Evolutionary conservation across 2,329 filamentous ascomycete species (phyloP).

Genomic region (Exophiala oligosperma): DNA sequence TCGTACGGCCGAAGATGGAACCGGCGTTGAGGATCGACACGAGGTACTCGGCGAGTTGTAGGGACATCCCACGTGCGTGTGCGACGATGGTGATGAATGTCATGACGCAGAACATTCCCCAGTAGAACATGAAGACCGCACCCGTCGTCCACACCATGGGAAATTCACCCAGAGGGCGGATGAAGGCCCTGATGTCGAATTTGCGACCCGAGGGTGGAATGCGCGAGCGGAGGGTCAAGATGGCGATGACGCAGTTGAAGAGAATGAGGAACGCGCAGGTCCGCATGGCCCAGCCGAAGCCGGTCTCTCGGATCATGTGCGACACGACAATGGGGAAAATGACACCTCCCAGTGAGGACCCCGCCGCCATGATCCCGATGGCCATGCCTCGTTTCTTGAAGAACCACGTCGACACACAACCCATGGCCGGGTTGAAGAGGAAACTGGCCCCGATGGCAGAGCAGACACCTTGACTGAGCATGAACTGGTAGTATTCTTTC

Average conservation of each 20-base stretch:
- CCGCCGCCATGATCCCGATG: slow-evolving; percentile 55
- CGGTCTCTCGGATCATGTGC: slow-evolving; percentile 53
- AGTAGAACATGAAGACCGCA: slow-evolving; percentile 32
- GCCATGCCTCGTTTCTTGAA: slow-evolving; percentile 52
- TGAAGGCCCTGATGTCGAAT: slow-evolving; percentile 35
- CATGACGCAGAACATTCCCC: slow-evolving; percentile 34
- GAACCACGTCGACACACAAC: slow-evolving; percentile 54
- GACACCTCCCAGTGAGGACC: slow-evolving; percentile 58
- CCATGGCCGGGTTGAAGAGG: slow-evolving; percentile 48
- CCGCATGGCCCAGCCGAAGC: slow-evolving; percentile 60
- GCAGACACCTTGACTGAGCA: slow-evolving; percentile 57
- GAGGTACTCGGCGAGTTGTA: slow-evolving; percentile 29
- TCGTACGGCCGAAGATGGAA: slow-evolving; percentile 55
- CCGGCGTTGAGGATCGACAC: slow-evolving; percentile 33
- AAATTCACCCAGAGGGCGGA: slow-evolving; percentile 31
- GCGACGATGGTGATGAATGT: slow-evolving; percentile 28
- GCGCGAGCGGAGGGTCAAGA: slow-evolving; percentile 54
- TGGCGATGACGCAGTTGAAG: slow-evolving; percentile 54
- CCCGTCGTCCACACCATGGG: slow-evolving; percentile 28
- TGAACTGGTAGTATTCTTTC: slow-evolving; percentile 57
- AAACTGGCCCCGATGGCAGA: slow-evolving; percentile 52
- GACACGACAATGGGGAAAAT: slow-evolving; percentile 64
- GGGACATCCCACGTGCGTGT: slow-evolving; percentile 27
- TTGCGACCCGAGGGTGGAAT: slow-evolving; percentile 42
- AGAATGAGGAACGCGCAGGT: slow-evolving; percentile 62